Base-by-base conservation (phyloP, 23 red algal genomes). In the Gracilaria vermiculophylla region DNA sequence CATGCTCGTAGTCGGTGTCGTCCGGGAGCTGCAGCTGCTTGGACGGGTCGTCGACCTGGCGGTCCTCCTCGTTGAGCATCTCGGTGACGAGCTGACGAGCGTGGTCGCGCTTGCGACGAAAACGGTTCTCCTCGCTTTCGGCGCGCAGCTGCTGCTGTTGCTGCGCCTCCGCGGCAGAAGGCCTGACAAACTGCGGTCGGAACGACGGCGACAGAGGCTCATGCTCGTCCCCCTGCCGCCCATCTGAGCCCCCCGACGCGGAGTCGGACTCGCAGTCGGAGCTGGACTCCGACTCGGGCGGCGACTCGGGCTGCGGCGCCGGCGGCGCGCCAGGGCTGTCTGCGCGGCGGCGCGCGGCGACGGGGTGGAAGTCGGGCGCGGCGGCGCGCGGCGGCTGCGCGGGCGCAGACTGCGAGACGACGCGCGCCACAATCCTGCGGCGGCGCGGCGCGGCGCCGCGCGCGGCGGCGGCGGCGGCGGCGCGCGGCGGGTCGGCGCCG, bases 1-100 rank as follows among this genome's bases (percentile, higher is more conserved):
- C 69, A 3, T 88, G 65, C n/a, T 76, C 69, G 34, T 53, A 53
- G 43, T 88, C 84, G n/a, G 53, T 53, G 39, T 88, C 84, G 52
- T 88, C 84, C 36, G 84, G 84, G 11, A 88, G 72, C 14, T 88
- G 20, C 19, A 76, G 44, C 24, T 77, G 34, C 34, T 76, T 25
- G 53, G 25, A 14, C 6, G 12, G 17, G 12, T 52, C 32, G 19
- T 58, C 84, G 31, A 55, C 17, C 32, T 61, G 51, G 27, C 72
- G n/a, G 19, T 77, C 65, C 49, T 70, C 53, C 20, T 52, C 51
- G 23, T 88, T 78, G 50, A 72, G 29, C 24, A 61, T 36, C 6
- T 88, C 54, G 10, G 66, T 57, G 4, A 88, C 42, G 19, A 76
- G 50, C 10, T 62, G 66, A 10, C 53, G 50, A 17, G 66, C 84